phyloP scores from a whole-genome alignment of 75 land plant genomes.

The Pseudotsuga menziesii region DNA sequence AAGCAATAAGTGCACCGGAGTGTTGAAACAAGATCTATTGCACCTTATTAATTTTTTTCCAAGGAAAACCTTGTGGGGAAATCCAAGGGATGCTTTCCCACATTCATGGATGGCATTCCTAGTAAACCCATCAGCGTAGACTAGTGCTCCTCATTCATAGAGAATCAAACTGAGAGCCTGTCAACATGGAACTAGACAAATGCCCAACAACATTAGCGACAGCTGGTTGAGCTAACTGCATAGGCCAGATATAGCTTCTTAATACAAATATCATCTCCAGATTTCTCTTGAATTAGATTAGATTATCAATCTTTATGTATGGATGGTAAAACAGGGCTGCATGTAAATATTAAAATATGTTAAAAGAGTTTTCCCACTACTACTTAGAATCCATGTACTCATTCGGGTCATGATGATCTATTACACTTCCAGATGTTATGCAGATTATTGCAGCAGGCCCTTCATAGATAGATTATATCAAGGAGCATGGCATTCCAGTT shows the following conservation, averaged over 20 bases:
- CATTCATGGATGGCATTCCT: too few species aligned
- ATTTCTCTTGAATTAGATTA: background rate
- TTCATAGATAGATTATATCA: background rate
- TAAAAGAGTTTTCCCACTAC: background rate
- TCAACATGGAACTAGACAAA: too few species aligned
- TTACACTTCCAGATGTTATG: background rate
- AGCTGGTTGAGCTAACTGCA: too few species aligned
- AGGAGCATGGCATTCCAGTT: background rate
- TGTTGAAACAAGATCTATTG: too few species aligned
- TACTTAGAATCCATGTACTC: background rate
- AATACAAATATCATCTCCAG: background rate
- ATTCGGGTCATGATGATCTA: background rate
- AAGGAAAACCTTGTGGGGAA: too few species aligned
- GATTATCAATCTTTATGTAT: background rate
- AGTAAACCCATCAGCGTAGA: too few species aligned
- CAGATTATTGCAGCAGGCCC: background rate
- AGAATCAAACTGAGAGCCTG: too few species aligned
- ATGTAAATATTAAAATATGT: background rate
- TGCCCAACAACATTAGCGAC: too few species aligned
- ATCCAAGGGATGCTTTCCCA: too few species aligned
- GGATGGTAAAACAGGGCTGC: background rate
- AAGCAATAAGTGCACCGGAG: too few species aligned
- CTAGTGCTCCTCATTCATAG: too few species aligned
- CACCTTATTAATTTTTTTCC: too few species aligned
- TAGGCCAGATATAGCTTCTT: background rate